Evolutionary conservation across 805 yeast species (phyloP), one percentile per base, ranked within the genome.

Genomic region (Wickerhamomyces sydowiorum): DNA sequence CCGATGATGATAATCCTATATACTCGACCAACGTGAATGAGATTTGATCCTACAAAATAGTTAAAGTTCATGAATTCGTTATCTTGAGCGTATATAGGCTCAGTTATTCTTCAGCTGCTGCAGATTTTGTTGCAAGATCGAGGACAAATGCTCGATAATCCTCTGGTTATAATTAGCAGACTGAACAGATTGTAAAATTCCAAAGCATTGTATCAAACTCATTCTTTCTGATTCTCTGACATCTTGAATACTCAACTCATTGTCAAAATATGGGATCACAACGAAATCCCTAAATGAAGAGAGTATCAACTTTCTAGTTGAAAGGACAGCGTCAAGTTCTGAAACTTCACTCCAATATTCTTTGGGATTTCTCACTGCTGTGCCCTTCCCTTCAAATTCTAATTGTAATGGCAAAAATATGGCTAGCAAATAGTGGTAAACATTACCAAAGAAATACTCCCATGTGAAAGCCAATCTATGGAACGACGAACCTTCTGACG

Each of bases 121-220:
- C 17, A 44, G 18, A 8, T 38, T 45, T 15, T 48, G 47, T 12
- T 52, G 52, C n/a, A 56, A 38, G 5, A 46, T 15, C 23, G 38
- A 41, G 1, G 48, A 36, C 8, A 51, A 40, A 23, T 72, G 75
- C 36, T 80, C 84, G n/a, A 82, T 65, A n/a, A 73, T 66, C 32
- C 64, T 65, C 51, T 82, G 89, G 43, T 74, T 72, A 19, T 73
- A 73, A 50, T 79, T 82, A 7, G 62, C 66, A 0, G 80, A 70
- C 36, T 73, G 73, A 3, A 79, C 69, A 1, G 78, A 67, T 18
- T 73, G 69, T 24, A 84, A 56, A 23, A 78, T 65, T 7, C 83
- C 78, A 48, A 82, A 73, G 51, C 91, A 83, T 52, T 80, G 86
- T 10, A 80, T 58, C 24, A 83, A 55, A 2, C 68, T 57, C 22